These are phyloP conservation scores for Cystobasidium slooffiae DNA, from an alignment of 1,284 basidiomycete species.

Conservation along the genomic window DNA sequence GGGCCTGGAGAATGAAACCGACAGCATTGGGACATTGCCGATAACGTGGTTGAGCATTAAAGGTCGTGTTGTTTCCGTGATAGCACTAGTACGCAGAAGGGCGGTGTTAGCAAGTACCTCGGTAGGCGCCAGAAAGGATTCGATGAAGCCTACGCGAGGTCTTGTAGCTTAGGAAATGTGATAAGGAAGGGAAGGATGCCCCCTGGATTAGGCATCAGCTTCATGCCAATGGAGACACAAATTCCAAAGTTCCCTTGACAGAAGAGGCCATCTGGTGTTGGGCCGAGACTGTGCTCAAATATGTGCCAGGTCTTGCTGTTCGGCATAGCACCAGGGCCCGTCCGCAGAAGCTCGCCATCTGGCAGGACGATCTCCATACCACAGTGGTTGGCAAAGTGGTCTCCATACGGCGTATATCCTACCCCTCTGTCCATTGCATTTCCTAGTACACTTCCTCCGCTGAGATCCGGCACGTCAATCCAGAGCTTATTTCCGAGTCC, in stretches of 20 bases:
- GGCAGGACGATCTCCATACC: conserved; percentile 51
- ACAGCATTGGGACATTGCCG: too few species aligned
- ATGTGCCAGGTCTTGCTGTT: conserved; percentile 46
- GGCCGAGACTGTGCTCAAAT: conserved; percentile 47
- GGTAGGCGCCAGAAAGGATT: conserved; percentile 47
- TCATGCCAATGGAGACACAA: conserved; percentile 44
- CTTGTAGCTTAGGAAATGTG: conserved; percentile 47
- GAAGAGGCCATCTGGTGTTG: conserved; percentile 51
- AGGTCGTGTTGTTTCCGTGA: too few species aligned
- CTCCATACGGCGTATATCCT: conserved; percentile 47
- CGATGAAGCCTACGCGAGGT: conserved; percentile 44
- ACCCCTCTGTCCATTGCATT: conserved; percentile 49
- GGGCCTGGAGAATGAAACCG: too few species aligned
- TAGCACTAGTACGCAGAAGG: conserved; percentile 13
- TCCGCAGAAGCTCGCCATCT: conserved; percentile 48
- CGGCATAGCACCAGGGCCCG: conserved; percentile 49
- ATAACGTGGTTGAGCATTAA: too few species aligned
- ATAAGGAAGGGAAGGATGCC: conserved; percentile 50
- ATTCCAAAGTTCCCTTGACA: conserved; percentile 45
- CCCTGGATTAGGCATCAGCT: conserved; percentile 50
- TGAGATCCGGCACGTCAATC: conserved; percentile 16
- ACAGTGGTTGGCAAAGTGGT: conserved; percentile 47
- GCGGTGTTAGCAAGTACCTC: conserved; percentile 46
- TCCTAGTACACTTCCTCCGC: conserved; percentile 48
- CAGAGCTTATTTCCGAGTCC: not conserved